A percentile compares a stretch with the other conserved stretches of the same genome.
phyloP scores from a whole-genome alignment of 169 alveolate genomes.

The Pseudocohnilembus persalinus region DNA sequence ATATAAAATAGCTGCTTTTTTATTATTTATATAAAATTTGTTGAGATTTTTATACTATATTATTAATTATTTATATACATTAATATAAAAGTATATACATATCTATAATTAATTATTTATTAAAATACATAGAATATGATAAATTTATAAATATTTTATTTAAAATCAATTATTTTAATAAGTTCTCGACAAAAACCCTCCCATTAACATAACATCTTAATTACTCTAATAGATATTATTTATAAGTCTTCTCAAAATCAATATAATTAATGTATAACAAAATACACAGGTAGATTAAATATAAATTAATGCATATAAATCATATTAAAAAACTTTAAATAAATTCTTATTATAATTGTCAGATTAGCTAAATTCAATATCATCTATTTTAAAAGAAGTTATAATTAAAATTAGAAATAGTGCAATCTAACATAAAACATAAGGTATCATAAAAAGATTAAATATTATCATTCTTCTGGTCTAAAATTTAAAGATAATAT shows the following conservation, averaged over 20 bases:
- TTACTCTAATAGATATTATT: too few species aligned
- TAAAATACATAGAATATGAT: too few species aligned
- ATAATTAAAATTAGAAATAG: too few species aligned
- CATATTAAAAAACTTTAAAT: neutral
- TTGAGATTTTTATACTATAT: neutral
- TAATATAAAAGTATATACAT: too few species aligned
- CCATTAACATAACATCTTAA: neutral
- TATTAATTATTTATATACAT: too few species aligned
- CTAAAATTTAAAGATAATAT: neutral
- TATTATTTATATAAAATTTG: too few species aligned
- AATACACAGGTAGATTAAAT: neutral
- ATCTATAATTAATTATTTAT: too few species aligned
- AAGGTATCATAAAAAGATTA: neutral
- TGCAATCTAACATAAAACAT: neutral
- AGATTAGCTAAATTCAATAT: too few species aligned
- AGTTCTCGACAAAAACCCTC: neutral
- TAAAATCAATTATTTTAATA: too few species aligned
- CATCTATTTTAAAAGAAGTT: too few species aligned
- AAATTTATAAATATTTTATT: too few species aligned
- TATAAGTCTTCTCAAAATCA: neutral
- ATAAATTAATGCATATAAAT: neutral
- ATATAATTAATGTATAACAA: too few species aligned
- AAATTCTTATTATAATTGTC: neutral
- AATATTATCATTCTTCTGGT: neutral
- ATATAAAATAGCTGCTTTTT: neutral